These are phyloP conservation scores for Colletotrichum navitas DNA, from an alignment of 2,329 filamentous ascomycete genomes.

Conservation along the genomic window DNA sequence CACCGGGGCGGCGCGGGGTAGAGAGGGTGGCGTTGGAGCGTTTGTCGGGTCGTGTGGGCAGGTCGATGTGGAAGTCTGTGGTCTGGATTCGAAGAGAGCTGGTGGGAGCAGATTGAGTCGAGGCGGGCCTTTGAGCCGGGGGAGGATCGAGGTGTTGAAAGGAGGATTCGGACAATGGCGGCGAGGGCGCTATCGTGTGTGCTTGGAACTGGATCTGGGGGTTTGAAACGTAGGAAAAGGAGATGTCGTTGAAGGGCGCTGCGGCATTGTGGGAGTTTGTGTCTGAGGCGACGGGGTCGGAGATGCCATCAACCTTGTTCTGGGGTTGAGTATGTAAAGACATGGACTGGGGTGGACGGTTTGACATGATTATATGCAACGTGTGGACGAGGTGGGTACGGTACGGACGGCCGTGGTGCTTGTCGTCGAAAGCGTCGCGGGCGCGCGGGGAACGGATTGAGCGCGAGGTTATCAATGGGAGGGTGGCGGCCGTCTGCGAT, in stretches of 20 bases:
- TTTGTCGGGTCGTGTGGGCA: conserved; percentile 47
- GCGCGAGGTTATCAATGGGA: conserved; percentile 47
- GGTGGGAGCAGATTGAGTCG: conserved; percentile 37
- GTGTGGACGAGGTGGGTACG: conserved; percentile 40
- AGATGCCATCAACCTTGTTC: conserved; percentile 38
- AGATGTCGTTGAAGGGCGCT: conserved; percentile 36
- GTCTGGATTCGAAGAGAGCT: conserved; percentile 55
- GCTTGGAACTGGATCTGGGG: conserved; percentile 52
- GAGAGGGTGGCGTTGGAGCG: conserved; percentile 51
- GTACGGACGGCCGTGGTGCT: conserved; percentile 39
- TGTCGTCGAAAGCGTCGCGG: conserved; percentile 35
- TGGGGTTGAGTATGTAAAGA: conserved; percentile 33
- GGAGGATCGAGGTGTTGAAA: conserved; percentile 38
- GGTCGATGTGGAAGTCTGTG: conserved; percentile 47
- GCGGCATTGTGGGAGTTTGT: conserved; percentile 39
- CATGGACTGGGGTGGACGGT: conserved; percentile 41
- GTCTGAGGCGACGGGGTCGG: conserved; percentile 40
- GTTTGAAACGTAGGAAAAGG: conserved; percentile 42
- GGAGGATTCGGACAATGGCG: conserved; percentile 46
- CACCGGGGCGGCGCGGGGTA: conserved; percentile 44
- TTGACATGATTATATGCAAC: conserved; percentile 42
- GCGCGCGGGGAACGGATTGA: conserved; percentile 31
- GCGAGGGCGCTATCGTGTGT: conserved; percentile 56
- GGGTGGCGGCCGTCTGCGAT: conserved; percentile 41
- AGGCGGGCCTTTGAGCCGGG: conserved; percentile 15